phyloP scores from a whole-genome alignment of 352 stramenopile genomes.

The Phytopythium sindhum region DNA sequence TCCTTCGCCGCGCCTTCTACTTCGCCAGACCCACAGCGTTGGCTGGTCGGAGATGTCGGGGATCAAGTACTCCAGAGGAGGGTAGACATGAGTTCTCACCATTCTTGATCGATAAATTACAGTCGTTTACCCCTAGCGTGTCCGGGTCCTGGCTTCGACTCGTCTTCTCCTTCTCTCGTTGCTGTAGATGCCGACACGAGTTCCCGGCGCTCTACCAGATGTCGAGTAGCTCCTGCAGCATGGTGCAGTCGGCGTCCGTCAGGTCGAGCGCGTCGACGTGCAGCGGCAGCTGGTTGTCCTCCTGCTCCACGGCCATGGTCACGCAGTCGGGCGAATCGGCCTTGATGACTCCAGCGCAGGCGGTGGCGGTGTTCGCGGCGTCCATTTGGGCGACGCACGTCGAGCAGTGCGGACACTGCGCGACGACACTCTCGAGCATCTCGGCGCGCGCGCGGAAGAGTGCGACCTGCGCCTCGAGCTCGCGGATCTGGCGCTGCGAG shows the following conservation, averaged over 20 bases:
- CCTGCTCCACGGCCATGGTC: slow-evolving; percentile 1
- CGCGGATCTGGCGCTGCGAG: slow-evolving; percentile 38
- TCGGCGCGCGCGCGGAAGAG: slow-evolving; percentile 31
- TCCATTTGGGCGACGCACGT: not conserved
- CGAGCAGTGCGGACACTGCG: slow-evolving; percentile 25
- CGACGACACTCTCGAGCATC: slow-evolving; percentile 27
- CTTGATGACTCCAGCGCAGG: slow-evolving; percentile 1
- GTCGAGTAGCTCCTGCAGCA: slow-evolving; percentile 21
- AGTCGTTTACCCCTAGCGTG: too few relatives aligned
- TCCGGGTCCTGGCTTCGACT: not conserved
- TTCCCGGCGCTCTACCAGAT: not conserved
- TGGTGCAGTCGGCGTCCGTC: slow-evolving; percentile 24
- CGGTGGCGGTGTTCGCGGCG: not conserved
- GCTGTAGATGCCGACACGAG: not conserved
- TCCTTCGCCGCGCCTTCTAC: too few relatives aligned
- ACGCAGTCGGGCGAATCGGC: slow-evolving; percentile 5
- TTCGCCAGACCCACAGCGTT: too few relatives aligned
- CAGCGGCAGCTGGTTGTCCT: slow-evolving; percentile 1
- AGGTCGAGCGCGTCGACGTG: slow-evolving; percentile 12
- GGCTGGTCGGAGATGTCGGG: too few relatives aligned
- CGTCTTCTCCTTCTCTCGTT: not conserved
- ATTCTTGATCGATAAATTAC: not conserved
- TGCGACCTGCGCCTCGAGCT: slow-evolving; percentile 34
- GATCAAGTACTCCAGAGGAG: too few relatives aligned
- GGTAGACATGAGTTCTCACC: not conserved